Evolutionary conservation across 2,329 filamentous ascomycete genomes (phyloP).

Genomic region (Paramyrothecium sp.): DNA sequence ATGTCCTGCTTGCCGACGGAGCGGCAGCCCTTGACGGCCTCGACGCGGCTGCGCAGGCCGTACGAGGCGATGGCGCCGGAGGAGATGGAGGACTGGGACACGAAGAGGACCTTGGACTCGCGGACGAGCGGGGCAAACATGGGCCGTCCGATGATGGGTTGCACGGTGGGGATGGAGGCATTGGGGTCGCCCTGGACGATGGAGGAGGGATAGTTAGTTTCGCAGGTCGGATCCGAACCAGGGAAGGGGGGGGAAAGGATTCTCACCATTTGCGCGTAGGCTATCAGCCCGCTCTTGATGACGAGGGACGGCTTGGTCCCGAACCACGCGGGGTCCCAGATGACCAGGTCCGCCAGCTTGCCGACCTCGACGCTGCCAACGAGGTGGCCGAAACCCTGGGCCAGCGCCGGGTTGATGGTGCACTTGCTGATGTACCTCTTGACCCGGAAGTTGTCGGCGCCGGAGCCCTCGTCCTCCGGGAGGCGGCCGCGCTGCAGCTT

Average conservation of each 20-base stretch:
- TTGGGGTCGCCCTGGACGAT: slow-evolving; percentile 70
- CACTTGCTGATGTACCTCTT: slow-evolving; percentile 95
- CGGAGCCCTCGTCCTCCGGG: slow-evolving; percentile 74
- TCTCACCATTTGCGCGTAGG: slow-evolving; percentile 79
- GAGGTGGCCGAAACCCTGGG: slow-evolving; percentile 85
- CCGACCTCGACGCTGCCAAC: slow-evolving; percentile 86
- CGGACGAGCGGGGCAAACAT: slow-evolving; percentile 83
- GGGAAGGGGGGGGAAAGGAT: slow-evolving; percentile 7
- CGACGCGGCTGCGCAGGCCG: slow-evolving; percentile 73
- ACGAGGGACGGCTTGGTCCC: slow-evolving; percentile 81
- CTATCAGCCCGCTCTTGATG: slow-evolving; percentile 85
- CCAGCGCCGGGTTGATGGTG: slow-evolving; percentile 88
- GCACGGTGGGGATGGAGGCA: slow-evolving; percentile 81
- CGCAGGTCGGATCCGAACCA: too few relatives aligned
- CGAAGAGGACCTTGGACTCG: slow-evolving; percentile 74
- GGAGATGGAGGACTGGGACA: slow-evolving; percentile 69
- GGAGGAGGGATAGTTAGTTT: neutral
- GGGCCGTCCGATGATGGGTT: slow-evolving; percentile 78
- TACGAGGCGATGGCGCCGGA: slow-evolving; percentile 69
- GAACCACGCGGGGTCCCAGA: slow-evolving; percentile 86
- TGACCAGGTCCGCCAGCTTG: slow-evolving; percentile 83
- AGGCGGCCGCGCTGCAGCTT: slow-evolving; percentile 78
- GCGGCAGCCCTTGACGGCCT: slow-evolving; percentile 75
- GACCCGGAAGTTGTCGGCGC: slow-evolving; percentile 86
- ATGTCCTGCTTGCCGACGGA: slow-evolving; percentile 80